Conservation (phyloP, 805 yeast species). For the Pichia paraexigua region DNA sequence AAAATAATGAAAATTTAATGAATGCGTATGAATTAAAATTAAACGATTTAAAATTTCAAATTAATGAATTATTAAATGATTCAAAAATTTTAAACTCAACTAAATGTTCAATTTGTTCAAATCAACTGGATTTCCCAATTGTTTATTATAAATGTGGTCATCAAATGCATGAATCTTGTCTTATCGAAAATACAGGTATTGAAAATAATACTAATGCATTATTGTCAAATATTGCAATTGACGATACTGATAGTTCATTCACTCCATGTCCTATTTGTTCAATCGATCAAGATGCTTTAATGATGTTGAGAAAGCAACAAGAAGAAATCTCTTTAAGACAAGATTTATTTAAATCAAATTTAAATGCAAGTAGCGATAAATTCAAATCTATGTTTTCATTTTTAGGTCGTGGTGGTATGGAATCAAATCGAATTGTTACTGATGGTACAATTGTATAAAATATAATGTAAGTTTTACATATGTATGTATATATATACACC, state of each 20-base stretch:
- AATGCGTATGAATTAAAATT: constrained; percentile 64
- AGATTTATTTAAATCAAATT: constrained; percentile 52
- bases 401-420: constrained; percentile 84
- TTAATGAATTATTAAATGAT: constrained; percentile 40
- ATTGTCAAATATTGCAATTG: neutral
- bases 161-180: constrained; percentile 76
- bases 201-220: neutral
- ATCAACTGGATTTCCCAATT: constrained; percentile 65
- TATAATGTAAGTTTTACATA: no score
- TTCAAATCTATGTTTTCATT: constrained; percentile 74
- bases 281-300: constrained; percentile 60
- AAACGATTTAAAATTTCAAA: constrained; percentile 40
- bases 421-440: constrained; percentile 23
- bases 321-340: constrained; percentile 52
- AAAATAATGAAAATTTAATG: constrained; percentile 58
- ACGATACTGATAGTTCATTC: constrained; percentile 15
- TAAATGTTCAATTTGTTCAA: constrained; percentile 57
- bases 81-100: constrained; percentile 44
- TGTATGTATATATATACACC: no score
- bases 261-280: constrained; percentile 68
- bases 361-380: constrained; percentile 49
- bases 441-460: neutral
- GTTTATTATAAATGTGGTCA: constrained; percentile 83
- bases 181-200: constrained; percentile 12
- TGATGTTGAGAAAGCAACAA: constrained; percentile 50